Percentiles rank a stretch among this genome's conserved stretches.
These are phyloP conservation scores for Xylaria acuta DNA, from an alignment of 495 filamentous ascomycete genomes.

Conservation along the genomic window DNA sequence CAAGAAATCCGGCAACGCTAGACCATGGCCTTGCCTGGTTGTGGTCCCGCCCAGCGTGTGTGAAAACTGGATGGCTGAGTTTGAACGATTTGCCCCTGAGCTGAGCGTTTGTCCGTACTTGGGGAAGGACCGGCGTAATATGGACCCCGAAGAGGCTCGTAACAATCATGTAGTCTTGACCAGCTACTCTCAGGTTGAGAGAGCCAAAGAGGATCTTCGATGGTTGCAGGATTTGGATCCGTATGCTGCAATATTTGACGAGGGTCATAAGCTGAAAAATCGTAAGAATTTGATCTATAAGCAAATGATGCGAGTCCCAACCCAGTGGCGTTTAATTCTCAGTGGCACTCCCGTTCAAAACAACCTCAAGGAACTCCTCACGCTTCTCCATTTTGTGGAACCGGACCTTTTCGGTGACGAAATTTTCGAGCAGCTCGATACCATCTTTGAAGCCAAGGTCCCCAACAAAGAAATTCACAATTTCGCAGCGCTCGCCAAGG, in stretches of 20 bases:
- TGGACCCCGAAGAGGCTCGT: conserved; percentile 61
- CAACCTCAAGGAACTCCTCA: conserved; percentile 88
- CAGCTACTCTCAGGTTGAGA: conserved; percentile 68
- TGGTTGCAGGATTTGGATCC: conserved; percentile 51
- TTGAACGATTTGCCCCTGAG: conserved; percentile 80
- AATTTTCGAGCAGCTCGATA: conserved; percentile 71
- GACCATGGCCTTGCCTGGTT: conserved; percentile 79
- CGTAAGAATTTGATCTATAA: conserved; percentile 79
- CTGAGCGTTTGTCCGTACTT: conserved; percentile 84
- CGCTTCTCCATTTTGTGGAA: conserved; percentile 89
- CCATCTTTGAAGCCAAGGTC: conserved; percentile 89
- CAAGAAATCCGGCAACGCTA: conserved; percentile 43
- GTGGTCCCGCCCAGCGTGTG: conserved; percentile 91
- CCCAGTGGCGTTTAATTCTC: conserved; percentile 80
- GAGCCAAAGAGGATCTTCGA: conserved; percentile 45
- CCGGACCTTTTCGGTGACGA: conserved; percentile 78
- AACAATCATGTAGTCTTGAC: conserved; percentile 86
- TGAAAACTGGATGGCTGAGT: conserved; percentile 95
- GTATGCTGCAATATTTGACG: conserved; percentile 83
- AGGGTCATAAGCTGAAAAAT: conserved; percentile 92
- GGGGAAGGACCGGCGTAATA: conserved; percentile 64
- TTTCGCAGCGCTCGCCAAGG: conserved; percentile 77
- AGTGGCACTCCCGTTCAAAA: conserved; percentile 97
- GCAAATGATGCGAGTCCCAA: conserved; percentile 76
- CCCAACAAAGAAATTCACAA: conserved; percentile 76